These are phyloP conservation scores for Paspalum notatum DNA, from an alignment of 176 grass and related monocot genomes.

Conservation along the genomic window DNA sequence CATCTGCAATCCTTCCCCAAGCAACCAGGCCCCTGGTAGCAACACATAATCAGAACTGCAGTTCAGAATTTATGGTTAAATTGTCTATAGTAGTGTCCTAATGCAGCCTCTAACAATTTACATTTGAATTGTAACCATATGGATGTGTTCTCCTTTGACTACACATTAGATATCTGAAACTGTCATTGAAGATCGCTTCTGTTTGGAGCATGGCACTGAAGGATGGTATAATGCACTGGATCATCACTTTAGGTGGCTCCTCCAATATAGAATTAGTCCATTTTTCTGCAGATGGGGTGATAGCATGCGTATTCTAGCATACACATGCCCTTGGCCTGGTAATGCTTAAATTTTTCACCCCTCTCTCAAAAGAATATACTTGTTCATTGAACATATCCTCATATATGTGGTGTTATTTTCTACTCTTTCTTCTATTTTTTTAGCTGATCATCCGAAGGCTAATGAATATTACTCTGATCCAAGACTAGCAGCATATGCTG, in stretches of 20 bases:
- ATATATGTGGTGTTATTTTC: conserved; percentile 19
- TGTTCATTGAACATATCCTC: conserved; percentile 22
- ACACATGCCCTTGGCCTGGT: conserved; percentile 99
- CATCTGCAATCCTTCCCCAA: background rate
- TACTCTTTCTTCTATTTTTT: conserved; percentile 42
- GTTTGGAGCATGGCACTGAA: conserved; percentile 88
- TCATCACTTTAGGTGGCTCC: conserved; percentile 91
- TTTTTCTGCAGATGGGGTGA: conserved; percentile 99
- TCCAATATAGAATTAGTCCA: conserved; percentile 94
- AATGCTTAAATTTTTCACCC: conserved; percentile 24
- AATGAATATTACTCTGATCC: conserved; percentile 93
- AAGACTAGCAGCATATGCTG: conserved; percentile 97
- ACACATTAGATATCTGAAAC: conserved; percentile 85
- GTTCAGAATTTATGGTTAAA: conserved; percentile 24
- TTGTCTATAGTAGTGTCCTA: conserved; percentile 15
- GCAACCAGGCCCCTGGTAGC: background rate
- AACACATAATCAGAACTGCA: background rate
- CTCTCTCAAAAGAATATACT: conserved; percentile 25
- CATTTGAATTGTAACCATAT: conserved; percentile 7
- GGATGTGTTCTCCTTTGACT: conserved; percentile 55
- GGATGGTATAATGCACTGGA: conserved; percentile 90
- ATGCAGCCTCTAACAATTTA: conserved; percentile 17
- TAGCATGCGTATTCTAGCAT: conserved; percentile 93
- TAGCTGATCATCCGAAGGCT: conserved; percentile 96
- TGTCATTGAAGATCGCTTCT: conserved; percentile 97